Base-by-base conservation (phyloP, 2,329 filamentous ascomycete genomes). In the Colletotrichum chrysophilum region DNA sequence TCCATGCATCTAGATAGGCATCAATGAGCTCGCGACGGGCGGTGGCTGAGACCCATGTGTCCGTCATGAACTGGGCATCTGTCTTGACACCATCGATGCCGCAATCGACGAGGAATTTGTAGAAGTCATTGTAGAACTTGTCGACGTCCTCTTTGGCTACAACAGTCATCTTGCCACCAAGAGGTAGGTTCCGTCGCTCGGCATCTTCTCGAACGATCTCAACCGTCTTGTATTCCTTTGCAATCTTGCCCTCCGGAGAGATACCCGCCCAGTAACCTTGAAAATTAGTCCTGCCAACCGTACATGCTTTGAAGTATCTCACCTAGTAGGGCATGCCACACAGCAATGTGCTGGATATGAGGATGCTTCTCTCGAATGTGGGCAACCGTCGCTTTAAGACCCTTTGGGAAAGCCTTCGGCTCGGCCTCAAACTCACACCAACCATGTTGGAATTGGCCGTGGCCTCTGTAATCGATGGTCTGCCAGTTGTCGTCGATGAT, bases 401-500 rank as follows among this genome's bases (percentile, higher is more conserved):
- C 97, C 3, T 90, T 87, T 0, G 96, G 96, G 75, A 99, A 99
- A 0, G 92, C 92, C 30, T 90, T 88, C 13, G 91, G 89, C 74
- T 97, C 94, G 0, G 96, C 97, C 81, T 98, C 96, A 78, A 99
- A 98, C 9, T 93, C 91, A 12, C 91, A 91, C 95, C 94, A 98
- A 30, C 93, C 90, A 72, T 90, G 85, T 66, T 91, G 88, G 77
- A 90, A 91, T 77, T 91, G 89, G 21, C 87, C 86, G 6, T 87
- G 81, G 1, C 88, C 88, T 28, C 81, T 79, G 34, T 88, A 85
- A 78, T 91, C 91, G 62, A 98, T 89, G 10, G 93, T 91, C 84
- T 98, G 96, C 97, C 97, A 99, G 80, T 97, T 98, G 82, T 99
- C 97, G 79, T 99, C 97, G 77, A 99, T 98, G 76, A 98, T 98